Base-by-base conservation (phyloP, 2,329 filamentous ascomycete species). In the Alternaria brassicae region DNA sequence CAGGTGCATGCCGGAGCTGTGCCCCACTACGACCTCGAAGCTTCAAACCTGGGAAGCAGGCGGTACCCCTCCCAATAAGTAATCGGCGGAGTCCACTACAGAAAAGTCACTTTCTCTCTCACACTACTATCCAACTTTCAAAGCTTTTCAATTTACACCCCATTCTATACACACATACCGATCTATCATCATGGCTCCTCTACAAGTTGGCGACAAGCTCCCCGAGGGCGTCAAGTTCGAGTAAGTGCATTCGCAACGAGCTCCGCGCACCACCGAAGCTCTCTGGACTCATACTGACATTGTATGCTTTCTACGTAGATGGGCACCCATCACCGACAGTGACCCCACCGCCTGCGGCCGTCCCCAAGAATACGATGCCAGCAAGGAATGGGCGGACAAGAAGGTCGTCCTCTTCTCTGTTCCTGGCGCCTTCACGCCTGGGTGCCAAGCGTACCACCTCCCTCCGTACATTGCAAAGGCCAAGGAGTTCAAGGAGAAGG, bases 131-230 rank as follows among this genome's bases (percentile, higher is more conserved):
- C 25, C 8, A 15, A 39, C 10, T 52, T 17, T 10, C 15, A 44
- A 19, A 10, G 19, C 25, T 44, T 28, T 52, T 23, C 17, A 21
- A 28, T 12, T 34, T 21, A 28, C 50, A 36, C 13, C 50, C 45
- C 37, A 15, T 42, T 30, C 4, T 53, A 7, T n/a, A 32, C 15
- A 28, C 48, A 34, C 12, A 50, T 10, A 58, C 52, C 45, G 58
- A 56, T 27, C 51, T 41, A 59, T 51, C 62, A 72, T 53, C 74
- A 88, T 88, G 86, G 78, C 89, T 81, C 85, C 85, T 78, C 86
- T 95, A 80, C 89, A 93, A 79, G 85, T 86, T 77, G 93, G 93
- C 76, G 92, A 96, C 79, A 83, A 83, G 77, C 94, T 98, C 85
- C 93, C 93, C 69, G 82, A 88, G 70, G 90, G 86, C 71, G 89